Conservation (phyloP, 768 basidiomycete genomes). For the Naganishia antarctica region DNA sequence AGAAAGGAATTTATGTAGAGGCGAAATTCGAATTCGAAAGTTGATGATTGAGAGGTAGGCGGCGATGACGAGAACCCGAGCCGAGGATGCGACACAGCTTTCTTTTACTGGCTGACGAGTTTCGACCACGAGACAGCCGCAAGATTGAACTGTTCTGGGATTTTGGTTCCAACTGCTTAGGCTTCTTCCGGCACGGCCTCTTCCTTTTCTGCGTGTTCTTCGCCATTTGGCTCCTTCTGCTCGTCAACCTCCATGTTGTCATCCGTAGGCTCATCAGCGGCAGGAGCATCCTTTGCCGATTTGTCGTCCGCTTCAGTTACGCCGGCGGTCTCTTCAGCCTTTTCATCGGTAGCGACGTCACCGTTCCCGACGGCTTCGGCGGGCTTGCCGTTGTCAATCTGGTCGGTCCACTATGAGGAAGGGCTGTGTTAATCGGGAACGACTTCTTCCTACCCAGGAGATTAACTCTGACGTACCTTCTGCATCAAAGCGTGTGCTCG, state of each 20-base stretch:
- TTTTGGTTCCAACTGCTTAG: not conserved
- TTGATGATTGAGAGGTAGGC: not conserved
- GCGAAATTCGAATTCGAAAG: slow-evolving; percentile 8
- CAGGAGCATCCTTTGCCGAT: slow-evolving; percentile 7
- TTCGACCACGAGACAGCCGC: not conserved
- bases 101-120: too few relatives aligned
- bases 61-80: not conserved
- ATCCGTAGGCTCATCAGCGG: not conserved
- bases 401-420: slow-evolving; percentile 18
- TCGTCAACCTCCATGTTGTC: not conserved
- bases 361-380: slow-evolving; percentile 23
- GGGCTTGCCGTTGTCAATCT: slow-evolving; percentile 20
- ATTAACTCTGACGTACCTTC: slow-evolving; percentile 44
- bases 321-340: slow-evolving; percentile 15
- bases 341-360: slow-evolving; percentile 13
- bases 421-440: not conserved
- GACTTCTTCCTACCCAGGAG: not conserved
- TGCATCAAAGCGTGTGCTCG: slow-evolving; percentile 67
- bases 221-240: slow-evolving; percentile 1
- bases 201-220: slow-evolving; percentile 2
- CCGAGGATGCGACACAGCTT: too few relatives aligned
- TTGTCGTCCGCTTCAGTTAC: slow-evolving; percentile 5
- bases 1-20: slow-evolving; percentile 2
- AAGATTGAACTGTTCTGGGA: not conserved
- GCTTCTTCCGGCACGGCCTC: not conserved